A percentile compares a stretch with the other conserved stretches of the same genome.
phyloP scores from a whole-genome alignment of 1,284 basidiomycete genomes.

The Puccinia coronata region DNA sequence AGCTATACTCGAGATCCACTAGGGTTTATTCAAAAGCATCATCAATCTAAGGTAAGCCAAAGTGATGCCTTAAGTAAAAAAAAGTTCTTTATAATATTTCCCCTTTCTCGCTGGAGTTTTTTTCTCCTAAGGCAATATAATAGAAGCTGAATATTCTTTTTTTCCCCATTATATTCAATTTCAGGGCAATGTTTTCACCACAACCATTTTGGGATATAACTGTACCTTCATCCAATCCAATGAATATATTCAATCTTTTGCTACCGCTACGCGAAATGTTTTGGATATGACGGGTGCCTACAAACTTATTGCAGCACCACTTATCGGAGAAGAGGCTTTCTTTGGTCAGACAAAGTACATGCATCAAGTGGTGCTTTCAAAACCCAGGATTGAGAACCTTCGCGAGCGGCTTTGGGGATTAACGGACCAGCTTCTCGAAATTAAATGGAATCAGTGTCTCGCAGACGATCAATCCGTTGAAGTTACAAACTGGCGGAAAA shows the following conservation, averaged over 20 bases:
- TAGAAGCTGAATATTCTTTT: background rate
- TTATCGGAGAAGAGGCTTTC: conserved; percentile 47
- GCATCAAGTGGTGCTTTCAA: conserved; percentile 39
- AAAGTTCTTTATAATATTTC: background rate
- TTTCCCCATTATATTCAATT: background rate
- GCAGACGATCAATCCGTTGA: background rate
- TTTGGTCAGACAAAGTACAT: conserved; percentile 45
- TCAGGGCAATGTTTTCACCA: conserved; percentile 48
- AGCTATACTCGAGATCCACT: conserved; percentile 46
- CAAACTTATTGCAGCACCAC: conserved; percentile 41
- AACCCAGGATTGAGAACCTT: conserved; percentile 29
- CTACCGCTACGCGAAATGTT: conserved; percentile 44
- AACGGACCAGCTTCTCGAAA: conserved; percentile 29
- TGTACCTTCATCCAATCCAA: conserved; percentile 49
- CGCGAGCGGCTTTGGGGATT: conserved; percentile 34
- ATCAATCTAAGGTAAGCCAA: conserved; percentile 35
- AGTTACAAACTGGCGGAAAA: conserved; percentile 7
- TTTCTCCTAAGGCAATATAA: background rate
- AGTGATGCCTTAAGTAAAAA: background rate
- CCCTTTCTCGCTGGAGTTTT: background rate
- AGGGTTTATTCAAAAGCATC: conserved; percentile 30
- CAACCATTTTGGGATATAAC: conserved; percentile 45
- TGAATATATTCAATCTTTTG: conserved; percentile 39
- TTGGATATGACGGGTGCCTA: conserved; percentile 45
- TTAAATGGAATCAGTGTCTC: conserved; percentile 28